Percentiles rank a stretch among this genome's conserved stretches.
phyloP scores from a whole-genome alignment of 768 basidiomycete species.

The Tricholomella constricta region DNA sequence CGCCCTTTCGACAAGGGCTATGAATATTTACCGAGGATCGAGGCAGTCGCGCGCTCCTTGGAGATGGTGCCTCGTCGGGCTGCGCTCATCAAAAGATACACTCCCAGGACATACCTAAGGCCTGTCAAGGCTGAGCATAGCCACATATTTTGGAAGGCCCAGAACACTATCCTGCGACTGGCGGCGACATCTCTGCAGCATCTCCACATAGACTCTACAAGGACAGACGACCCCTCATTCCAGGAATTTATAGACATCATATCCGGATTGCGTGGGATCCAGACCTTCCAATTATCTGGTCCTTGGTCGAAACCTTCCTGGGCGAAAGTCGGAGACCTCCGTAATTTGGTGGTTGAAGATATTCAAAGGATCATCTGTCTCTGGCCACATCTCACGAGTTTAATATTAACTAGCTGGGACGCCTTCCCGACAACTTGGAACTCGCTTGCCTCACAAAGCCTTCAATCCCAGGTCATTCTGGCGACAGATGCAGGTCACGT shows the following conservation, averaged over 20 bases:
- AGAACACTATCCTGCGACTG: background rate
- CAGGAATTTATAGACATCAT: too few species aligned
- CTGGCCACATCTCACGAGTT: constrained; percentile 5
- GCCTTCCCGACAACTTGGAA: background rate
- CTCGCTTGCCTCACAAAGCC: background rate
- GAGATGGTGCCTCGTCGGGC: background rate
- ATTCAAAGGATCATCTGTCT: constrained; percentile 3
- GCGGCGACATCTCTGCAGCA: background rate
- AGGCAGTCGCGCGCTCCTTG: constrained; percentile 7
- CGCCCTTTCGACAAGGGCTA: constrained; percentile 4
- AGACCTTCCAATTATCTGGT: too few species aligned
- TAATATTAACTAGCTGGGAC: constrained; percentile 1
- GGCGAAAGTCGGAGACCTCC: too few species aligned
- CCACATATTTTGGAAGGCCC: background rate
- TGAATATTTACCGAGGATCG: constrained; percentile 2
- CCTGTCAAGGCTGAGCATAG: too few species aligned
- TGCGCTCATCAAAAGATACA: constrained; percentile 3
- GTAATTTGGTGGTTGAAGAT: constrained; percentile 3
- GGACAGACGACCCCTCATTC: too few species aligned
- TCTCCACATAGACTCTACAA: too few species aligned
- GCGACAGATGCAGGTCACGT: too few species aligned
- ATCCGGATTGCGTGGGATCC: too few species aligned
- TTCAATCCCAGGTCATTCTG: background rate
- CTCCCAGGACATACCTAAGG: background rate
- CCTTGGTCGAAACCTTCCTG: too few species aligned